Evolutionary conservation across 2,329 filamentous ascomycete species (phyloP).

Genomic region (Aspergillus sp.): DNA sequence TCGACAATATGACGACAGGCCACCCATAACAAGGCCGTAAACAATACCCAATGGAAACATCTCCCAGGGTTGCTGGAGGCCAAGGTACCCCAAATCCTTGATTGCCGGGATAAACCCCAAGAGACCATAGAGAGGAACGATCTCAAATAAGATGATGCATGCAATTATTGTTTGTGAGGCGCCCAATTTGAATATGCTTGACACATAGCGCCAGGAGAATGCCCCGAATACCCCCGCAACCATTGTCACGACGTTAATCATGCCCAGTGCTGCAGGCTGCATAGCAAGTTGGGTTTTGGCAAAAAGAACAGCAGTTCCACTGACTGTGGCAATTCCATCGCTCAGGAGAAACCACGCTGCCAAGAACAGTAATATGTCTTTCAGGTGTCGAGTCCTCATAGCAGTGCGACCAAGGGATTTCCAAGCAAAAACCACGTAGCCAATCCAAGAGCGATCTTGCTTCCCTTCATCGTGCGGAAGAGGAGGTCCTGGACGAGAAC

Average conservation of each 20-base stretch:
- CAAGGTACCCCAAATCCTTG: conserved; percentile 69
- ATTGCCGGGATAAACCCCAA: conserved; percentile 83
- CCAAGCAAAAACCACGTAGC: conserved; percentile 83
- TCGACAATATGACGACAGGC: conserved; percentile 85
- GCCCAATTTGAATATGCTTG: conserved; percentile 64
- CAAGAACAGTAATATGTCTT: conserved; percentile 82
- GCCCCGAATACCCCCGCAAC: conserved; percentile 80
- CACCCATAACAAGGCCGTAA: conserved; percentile 93
- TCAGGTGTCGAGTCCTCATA: conserved; percentile 69
- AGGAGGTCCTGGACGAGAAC: conserved; percentile 84
- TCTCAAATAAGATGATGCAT: conserved; percentile 87
- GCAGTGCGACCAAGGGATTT: conserved; percentile 78
- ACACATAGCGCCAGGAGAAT: conserved; percentile 83
- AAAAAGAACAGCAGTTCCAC: conserved; percentile 90
- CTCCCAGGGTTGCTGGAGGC: conserved; percentile 92
- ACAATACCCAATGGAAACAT: conserved; percentile 92
- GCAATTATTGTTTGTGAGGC: conserved; percentile 87
- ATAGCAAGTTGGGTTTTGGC: conserved; percentile 92
- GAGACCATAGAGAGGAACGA: conserved; percentile 89
- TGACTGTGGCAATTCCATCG: conserved; percentile 91
- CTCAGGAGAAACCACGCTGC: conserved; percentile 92
- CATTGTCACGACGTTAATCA: conserved; percentile 93
- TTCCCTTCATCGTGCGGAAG: conserved; percentile 50
- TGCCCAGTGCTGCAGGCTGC: conserved; percentile 79
- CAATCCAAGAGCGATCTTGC: conserved; percentile 56